These are phyloP conservation scores for Hanseniaspora mollemarum DNA, from an alignment of 805 yeast species.

Conservation along the genomic window DNA sequence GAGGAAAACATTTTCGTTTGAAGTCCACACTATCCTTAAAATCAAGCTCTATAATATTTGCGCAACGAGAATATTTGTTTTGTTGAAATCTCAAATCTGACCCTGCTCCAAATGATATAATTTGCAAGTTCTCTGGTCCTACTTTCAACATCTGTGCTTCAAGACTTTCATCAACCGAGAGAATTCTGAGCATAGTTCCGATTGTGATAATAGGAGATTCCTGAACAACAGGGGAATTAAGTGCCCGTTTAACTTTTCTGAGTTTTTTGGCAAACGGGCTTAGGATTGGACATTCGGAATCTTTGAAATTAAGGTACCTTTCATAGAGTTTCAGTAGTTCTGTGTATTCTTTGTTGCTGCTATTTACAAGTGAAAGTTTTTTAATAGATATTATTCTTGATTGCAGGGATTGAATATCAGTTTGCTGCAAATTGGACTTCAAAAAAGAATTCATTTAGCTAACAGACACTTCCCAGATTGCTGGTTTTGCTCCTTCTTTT, in stretches of 20 bases:
- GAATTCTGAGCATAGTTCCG: constrained; percentile 10
- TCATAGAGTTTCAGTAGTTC: not conserved
- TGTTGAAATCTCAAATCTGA: constrained; percentile 12
- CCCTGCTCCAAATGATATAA: constrained; percentile 10
- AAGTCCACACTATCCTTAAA: not conserved
- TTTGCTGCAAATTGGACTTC: constrained; percentile 4
- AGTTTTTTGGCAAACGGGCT: constrained; percentile 8
- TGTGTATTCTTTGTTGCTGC: not conserved
- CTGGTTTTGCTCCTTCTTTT: too few species aligned
- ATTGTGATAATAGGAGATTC: constrained; percentile 13
- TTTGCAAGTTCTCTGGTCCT: not conserved
- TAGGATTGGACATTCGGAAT: not conserved
- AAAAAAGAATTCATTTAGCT: not conserved
- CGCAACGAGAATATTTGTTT: not conserved
- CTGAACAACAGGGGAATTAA: not conserved
- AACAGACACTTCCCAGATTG: too few species aligned
- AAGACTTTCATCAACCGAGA: constrained; percentile 3
- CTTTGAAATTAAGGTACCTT: not conserved
- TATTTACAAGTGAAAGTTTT: not conserved
- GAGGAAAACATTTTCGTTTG: not conserved
- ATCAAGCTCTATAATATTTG: constrained; percentile 3
- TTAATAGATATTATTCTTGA: not conserved
- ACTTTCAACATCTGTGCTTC: not conserved
- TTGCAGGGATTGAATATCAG: constrained; percentile 10
- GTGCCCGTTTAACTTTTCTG: not conserved